Base-by-base conservation (phyloP, 2,329 filamentous ascomycete genomes). In the Neofusicoccum parvum region DNA sequence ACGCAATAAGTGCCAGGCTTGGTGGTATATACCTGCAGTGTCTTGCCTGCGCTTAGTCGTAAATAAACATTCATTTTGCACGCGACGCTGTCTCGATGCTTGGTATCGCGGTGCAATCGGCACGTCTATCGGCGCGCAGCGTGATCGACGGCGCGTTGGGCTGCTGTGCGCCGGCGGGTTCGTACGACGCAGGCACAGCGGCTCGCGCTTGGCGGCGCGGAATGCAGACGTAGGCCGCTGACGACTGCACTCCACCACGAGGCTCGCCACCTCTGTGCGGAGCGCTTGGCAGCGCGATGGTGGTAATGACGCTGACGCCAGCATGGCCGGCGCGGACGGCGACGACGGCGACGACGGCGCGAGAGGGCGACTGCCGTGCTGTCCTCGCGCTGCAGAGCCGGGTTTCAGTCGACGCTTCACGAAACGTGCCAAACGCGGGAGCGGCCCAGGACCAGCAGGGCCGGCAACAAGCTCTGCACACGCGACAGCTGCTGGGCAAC, bases 201-300 rank as follows among this genome's bases (percentile, higher is more conserved):
- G 48, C 4, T 32, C 43, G 20, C 32, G 11, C 32, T 11, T 37
- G 3, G 50, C 14, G 50, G 34, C 32, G 54, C 17, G 11, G 9
- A 15, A 20, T 20, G 41, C 23, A 45, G 54, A 60, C 56, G 56
- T 60, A 37, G 27, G 43, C 56, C 48, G 56, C 56, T 60, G 56
- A 60, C 56, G 56, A 60, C 56, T 48, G 56, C 56, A 17, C 27
- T 60, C 41, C 56, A 46, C 56, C 15, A 6, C 39, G n/a, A 17
- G 27, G 9, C n/a, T 32, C 53, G 39, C 48, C 23, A 50, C 48
- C 48, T 5, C 12, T 6, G 11, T 14, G 12, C 10, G 53, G 37
- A 20, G 20, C 20, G 53, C 50, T 15, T 5, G 37, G 39, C 37
- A 34, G 11, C 37, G 36, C 37, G 54, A 5, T 6, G 43, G 43